Percentiles rank a stretch among this genome's conserved stretches.
These are phyloP conservation scores for Xylaria sp. DNA, from an alignment of 2,329 filamentous ascomycete species.

Conservation along the genomic window DNA sequence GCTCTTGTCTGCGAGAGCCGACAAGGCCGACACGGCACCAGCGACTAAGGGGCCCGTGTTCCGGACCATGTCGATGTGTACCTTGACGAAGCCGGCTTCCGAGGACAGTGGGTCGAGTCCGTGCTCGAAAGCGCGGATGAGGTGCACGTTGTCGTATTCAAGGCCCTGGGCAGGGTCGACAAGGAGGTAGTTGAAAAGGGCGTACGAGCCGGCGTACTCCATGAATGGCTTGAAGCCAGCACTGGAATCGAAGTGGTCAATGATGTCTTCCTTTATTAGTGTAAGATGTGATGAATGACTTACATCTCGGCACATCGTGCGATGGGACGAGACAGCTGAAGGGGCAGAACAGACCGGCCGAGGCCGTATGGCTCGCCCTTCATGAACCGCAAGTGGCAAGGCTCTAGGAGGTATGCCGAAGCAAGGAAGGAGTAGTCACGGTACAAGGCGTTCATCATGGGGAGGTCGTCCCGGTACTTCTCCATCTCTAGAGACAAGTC, in stretches of 20 bases:
- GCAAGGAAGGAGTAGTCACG: slow-evolving; percentile 89
- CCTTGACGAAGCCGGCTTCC: slow-evolving; percentile 92
- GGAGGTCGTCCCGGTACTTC: slow-evolving; percentile 66
- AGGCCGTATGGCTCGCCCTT: slow-evolving; percentile 73
- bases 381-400: slow-evolving; percentile 71
- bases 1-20: slow-evolving; percentile 32
- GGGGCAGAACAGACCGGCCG: slow-evolving; percentile 66
- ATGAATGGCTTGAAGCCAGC: slow-evolving; percentile 85
- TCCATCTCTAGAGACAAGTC: slow-evolving; percentile 71
- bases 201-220: slow-evolving; percentile 71
- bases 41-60: slow-evolving; percentile 73
- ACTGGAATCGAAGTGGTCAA: slow-evolving; percentile 29
- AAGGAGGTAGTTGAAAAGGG: slow-evolving; percentile 62
- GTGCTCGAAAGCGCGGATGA: slow-evolving; percentile 86
- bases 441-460: slow-evolving; percentile 79
- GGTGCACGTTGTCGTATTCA: slow-evolving; percentile 64
- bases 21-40: slow-evolving; percentile 63
- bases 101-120: slow-evolving; percentile 82
- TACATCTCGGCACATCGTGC: slow-evolving; percentile 80
- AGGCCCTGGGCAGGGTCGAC: slow-evolving; percentile 52
- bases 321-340: slow-evolving; percentile 72
- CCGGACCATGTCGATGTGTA: slow-evolving; percentile 92
- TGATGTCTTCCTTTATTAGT: not conserved
- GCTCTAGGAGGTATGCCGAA: slow-evolving; percentile 84
- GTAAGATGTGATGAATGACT: slow-evolving; percentile 39